These are phyloP conservation scores for Hypoxylon intermedium DNA, from an alignment of 495 filamentous ascomycete species.

Conservation along the genomic window DNA sequence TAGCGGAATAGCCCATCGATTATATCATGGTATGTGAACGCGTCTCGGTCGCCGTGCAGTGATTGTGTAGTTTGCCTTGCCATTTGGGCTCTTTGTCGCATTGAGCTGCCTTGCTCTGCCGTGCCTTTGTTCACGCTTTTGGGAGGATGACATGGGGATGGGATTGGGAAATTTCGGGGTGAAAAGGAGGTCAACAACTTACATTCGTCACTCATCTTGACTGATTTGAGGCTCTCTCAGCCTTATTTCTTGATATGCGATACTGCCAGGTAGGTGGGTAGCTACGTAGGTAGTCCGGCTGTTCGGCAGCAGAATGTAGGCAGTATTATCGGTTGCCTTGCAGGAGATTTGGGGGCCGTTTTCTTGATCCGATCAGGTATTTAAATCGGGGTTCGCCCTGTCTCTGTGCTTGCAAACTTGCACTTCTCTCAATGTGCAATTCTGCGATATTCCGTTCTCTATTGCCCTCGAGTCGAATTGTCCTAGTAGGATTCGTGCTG, in stretches of 20 bases:
- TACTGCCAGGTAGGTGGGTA: too few species aligned
- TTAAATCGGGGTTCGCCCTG: slow-evolving; percentile 1
- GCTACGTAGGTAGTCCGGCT: background rate
- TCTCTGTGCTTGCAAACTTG: background rate
- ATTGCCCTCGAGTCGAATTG: too few species aligned
- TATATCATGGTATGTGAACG: background rate
- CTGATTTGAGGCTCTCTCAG: slow-evolving; percentile 13
- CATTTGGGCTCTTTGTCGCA: background rate
- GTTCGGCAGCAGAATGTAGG: background rate
- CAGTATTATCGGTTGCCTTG: slow-evolving; percentile 18
- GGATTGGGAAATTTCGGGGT: background rate
- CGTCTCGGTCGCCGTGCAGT: background rate
- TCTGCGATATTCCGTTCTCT: background rate
- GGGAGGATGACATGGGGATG: too few species aligned
- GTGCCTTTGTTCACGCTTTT: slow-evolving; percentile 10
- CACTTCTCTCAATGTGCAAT: slow-evolving; percentile 6
- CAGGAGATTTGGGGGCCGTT: slow-evolving; percentile 31
- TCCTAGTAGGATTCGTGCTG: too few species aligned
- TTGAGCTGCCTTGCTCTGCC: slow-evolving; percentile 14
- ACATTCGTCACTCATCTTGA: slow-evolving; percentile 35
- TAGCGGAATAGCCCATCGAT: background rate
- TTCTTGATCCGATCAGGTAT: slow-evolving; percentile 14
- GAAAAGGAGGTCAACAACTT: slow-evolving; percentile 17
- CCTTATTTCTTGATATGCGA: slow-evolving; percentile 17
- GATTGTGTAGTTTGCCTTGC: slow-evolving; percentile 1